A percentile compares a stretch with the other conserved stretches of the same genome.
These are phyloP conservation scores for Beta macrorhiza DNA, from an alignment of 179 eudicot genomes.

Conservation along the genomic window DNA sequence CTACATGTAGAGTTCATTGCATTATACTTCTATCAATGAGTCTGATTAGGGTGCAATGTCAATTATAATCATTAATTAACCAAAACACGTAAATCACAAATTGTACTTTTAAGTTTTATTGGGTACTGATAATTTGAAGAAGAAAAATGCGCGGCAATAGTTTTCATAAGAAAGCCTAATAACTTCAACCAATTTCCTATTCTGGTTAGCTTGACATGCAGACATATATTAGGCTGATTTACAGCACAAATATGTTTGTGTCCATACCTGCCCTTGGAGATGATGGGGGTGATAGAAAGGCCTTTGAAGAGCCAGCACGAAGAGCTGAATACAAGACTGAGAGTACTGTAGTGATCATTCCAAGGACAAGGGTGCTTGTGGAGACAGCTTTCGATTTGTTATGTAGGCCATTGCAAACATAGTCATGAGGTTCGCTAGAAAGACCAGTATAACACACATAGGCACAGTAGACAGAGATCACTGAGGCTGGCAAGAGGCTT, in stretches of 20 bases:
- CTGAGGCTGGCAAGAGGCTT: constrained; percentile 95
- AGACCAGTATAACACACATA: constrained; percentile 87
- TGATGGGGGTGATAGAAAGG: constrained; percentile 90
- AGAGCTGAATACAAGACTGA: constrained; percentile 94
- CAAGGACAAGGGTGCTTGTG: constrained; percentile 75
- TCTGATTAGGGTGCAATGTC: not conserved
- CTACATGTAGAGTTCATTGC: no score
- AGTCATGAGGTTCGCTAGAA: constrained; percentile 81
- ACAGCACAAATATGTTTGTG: not conserved
- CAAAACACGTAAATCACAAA: not conserved
- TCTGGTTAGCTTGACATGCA: not conserved
- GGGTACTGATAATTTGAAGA: no score
- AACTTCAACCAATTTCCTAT: not conserved
- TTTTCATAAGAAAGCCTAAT: not conserved
- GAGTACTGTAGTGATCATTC: constrained; percentile 90
- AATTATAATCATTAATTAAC: not conserved
- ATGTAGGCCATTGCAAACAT: constrained; percentile 84
- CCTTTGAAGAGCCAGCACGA: constrained; percentile 95
- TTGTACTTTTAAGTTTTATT: not conserved
- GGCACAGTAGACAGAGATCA: constrained; percentile 90
- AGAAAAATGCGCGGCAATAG: not conserved
- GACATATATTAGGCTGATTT: not conserved
- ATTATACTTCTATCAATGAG: no score
- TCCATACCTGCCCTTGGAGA: constrained; percentile 83
- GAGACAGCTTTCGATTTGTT: constrained; percentile 65